Evolutionary conservation across 306 rosid genomes (phyloP).

Genomic region (Trifolium pratense): DNA sequence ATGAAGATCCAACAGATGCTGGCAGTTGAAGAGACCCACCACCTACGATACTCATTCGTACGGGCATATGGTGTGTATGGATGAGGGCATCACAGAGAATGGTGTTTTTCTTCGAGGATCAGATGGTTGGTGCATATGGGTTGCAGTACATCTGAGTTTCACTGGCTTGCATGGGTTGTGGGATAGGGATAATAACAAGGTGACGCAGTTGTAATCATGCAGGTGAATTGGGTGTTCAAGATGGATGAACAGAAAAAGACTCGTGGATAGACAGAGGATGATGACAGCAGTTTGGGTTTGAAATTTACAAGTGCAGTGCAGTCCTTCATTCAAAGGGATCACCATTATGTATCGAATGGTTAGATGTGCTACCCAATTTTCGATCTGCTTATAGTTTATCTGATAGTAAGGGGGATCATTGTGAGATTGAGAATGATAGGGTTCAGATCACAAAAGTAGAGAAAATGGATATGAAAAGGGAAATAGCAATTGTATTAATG

Average conservation of each 20-base stretch:
- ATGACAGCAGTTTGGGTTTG: neutral
- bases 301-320: neutral
- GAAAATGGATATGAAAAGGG: too few relatives aligned
- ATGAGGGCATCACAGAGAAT: too few relatives aligned
- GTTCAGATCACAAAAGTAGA: too few relatives aligned
- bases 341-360: neutral
- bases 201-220: neutral
- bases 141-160: neutral
- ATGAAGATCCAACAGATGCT: too few relatives aligned
- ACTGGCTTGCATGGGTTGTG: neutral
- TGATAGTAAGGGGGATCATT: neutral
- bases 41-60: too few relatives aligned
- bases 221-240: slow-evolving; percentile 13
- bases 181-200: slow-evolving; percentile 5
- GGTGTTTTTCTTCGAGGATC: too few relatives aligned
- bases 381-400: neutral
- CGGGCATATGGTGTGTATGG: too few relatives aligned
- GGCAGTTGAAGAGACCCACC: too few relatives aligned
- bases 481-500: too few relatives aligned
- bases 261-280: neutral
- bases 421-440: neutral
- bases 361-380: neutral
- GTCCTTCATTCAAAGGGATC: neutral
- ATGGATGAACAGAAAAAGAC: slow-evolving; percentile 2
- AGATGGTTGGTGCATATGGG: too few relatives aligned